phyloP scores from a whole-genome alignment of 495 filamentous ascomycete genomes.

The Penicillium waksmanii region DNA sequence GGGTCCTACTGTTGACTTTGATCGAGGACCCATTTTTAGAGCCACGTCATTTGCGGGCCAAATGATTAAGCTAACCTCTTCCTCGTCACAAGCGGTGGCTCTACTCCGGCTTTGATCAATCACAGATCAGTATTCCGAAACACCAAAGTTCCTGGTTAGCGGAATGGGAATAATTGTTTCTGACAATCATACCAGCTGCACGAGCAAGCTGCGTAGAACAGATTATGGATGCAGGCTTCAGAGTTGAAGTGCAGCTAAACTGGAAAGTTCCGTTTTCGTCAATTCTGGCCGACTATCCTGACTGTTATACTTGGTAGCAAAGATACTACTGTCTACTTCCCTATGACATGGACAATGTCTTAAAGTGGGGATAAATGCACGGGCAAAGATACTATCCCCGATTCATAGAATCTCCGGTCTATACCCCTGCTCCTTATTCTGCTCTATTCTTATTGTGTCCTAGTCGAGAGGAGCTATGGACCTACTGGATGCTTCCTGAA shows the following conservation, averaged over 20 bases:
- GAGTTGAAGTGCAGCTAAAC: neutral
- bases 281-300: neutral
- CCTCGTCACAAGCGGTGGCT: neutral
- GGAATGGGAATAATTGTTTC: no score
- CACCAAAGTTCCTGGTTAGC: no score
- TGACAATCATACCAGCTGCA: no score
- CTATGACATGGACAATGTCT: neutral
- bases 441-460: neutral
- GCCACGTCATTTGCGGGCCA: constrained; percentile 5
- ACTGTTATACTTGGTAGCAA: neutral
- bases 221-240: neutral
- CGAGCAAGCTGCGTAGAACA: no score
- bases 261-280: neutral
- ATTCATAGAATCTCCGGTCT: constrained; percentile 3
- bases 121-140: neutral
- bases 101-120: neutral
- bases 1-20: neutral
- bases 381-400: constrained; percentile 3
- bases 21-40: constrained; percentile 4
- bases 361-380: constrained; percentile 6
- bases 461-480: neutral
- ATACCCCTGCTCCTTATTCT: neutral
- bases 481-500: neutral
- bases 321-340: neutral
- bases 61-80: neutral